A percentile compares a stretch with the other conserved stretches of the same genome.
These are phyloP conservation scores for Crithidia bombi DNA, from an alignment of 208 protist species.

Conservation along the genomic window DNA sequence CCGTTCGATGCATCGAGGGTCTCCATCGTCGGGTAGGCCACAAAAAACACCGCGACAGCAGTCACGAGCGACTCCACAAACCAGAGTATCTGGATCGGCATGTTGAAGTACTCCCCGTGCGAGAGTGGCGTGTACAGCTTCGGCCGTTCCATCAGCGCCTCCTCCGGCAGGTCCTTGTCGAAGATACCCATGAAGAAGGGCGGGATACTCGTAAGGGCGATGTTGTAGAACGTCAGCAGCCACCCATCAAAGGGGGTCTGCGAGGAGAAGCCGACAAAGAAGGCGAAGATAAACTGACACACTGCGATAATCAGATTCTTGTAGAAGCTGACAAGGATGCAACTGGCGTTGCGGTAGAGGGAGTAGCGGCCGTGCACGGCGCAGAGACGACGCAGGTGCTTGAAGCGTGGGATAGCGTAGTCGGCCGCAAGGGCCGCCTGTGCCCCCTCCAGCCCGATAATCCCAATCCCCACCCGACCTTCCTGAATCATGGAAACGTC, in stretches of 20 bases:
- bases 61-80: constrained; percentile 60
- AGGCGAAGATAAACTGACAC: constrained; percentile 90
- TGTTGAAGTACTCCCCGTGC: constrained; percentile 81
- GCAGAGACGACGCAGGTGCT: constrained; percentile 92
- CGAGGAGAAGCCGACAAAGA: constrained; percentile 91
- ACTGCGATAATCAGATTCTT: constrained; percentile 96
- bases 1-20: constrained; percentile 31
- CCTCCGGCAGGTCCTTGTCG: constrained; percentile 91
- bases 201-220: constrained; percentile 86
- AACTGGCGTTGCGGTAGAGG: constrained; percentile 92
- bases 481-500: constrained; percentile 98
- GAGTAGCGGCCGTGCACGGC: constrained; percentile 95
- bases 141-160: constrained; percentile 59
- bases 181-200: constrained; percentile 93
- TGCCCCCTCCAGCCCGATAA: constrained; percentile 96
- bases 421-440: constrained; percentile 95
- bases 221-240: constrained; percentile 90
- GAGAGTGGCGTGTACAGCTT: constrained; percentile 78
- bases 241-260: constrained; percentile 90
- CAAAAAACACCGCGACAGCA: constrained; percentile 69
- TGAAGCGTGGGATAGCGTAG: constrained; percentile 95
- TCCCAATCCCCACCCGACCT: constrained; percentile 95
- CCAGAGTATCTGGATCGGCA: constrained; percentile 54
- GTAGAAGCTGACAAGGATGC: constrained; percentile 97
- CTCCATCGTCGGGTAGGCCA: constrained; percentile 52